Percentiles rank a stretch among this genome's conserved stretches.
Evolutionary conservation across 2,329 filamentous ascomycete species (phyloP).

Genomic region (Stachybotrys elegans): DNA sequence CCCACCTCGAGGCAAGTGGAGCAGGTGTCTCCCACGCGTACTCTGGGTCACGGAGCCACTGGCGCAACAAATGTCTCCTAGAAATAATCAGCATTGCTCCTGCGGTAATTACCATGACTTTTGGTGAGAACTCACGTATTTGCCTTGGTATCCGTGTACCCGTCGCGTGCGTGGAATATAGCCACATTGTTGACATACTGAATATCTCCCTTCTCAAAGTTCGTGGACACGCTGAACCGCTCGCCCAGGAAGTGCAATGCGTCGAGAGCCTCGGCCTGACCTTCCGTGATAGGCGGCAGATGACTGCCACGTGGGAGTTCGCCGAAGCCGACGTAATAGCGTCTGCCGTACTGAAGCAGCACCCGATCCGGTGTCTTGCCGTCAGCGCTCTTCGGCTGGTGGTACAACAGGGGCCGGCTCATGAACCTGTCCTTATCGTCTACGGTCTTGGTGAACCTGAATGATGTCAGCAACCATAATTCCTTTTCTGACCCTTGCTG

Average conservation of each 20-base stretch:
- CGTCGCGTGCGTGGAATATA: slow-evolving; percentile 41
- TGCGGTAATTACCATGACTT: neutral
- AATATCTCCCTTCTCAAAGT: slow-evolving; percentile 40
- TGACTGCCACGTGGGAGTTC: neutral
- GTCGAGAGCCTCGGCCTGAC: slow-evolving; percentile 42
- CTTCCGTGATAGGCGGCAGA: slow-evolving; percentile 46
- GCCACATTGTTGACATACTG: slow-evolving; percentile 46
- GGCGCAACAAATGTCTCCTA: neutral
- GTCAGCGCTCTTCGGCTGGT: neutral
- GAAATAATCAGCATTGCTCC: neutral
- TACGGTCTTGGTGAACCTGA: neutral
- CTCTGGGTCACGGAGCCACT: neutral
- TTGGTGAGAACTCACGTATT: slow-evolving; percentile 16
- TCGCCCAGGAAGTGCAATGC: slow-evolving; percentile 38
- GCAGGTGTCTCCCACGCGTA: neutral
- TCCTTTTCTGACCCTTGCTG: neutral
- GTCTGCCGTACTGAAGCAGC: neutral
- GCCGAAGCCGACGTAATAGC: neutral
- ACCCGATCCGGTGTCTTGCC: neutral
- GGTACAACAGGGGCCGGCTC: slow-evolving; percentile 3
- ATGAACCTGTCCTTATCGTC: neutral
- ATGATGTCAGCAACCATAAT: neutral
- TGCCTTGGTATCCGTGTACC: slow-evolving; percentile 31
- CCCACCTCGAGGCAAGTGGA: neutral
- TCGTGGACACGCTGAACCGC: slow-evolving; percentile 31